These are phyloP conservation scores for Pseudomassariella vexata DNA, from an alignment of 2,329 filamentous ascomycete genomes.

Conservation along the genomic window DNA sequence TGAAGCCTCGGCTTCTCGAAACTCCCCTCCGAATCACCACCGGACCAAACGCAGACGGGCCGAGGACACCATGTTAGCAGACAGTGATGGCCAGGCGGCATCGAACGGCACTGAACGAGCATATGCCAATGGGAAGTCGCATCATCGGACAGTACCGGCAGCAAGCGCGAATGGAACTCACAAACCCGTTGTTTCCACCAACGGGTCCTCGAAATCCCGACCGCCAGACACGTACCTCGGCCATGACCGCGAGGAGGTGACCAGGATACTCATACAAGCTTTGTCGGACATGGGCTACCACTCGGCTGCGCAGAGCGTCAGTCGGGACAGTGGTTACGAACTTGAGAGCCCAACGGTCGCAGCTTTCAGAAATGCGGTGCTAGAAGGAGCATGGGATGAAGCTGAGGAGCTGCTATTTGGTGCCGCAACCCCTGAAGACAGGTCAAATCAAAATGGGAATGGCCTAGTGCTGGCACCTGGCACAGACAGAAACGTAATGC, in stretches of 20 bases:
- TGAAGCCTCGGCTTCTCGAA: conserved; percentile 16
- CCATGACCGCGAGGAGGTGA: conserved; percentile 89
- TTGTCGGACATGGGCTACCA: conserved; percentile 84
- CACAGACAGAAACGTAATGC: conserved; percentile 73
- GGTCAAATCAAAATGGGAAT: conserved; percentile 29
- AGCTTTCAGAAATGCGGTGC: conserved; percentile 75
- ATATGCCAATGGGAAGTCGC: conserved; percentile 51
- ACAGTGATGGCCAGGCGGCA: conserved; percentile 42
- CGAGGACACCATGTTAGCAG: conserved; percentile 56
- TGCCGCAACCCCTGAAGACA: conserved; percentile 29
- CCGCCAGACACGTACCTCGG: conserved; percentile 57
- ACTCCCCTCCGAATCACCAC: conserved; percentile 17
- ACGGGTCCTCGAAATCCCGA: conserved; percentile 43
- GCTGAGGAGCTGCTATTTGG: conserved; percentile 78
- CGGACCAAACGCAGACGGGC: conserved; percentile 55
- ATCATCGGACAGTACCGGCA: conserved; percentile 34
- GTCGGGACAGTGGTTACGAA: conserved; percentile 77
- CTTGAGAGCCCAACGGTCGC: conserved; percentile 82
- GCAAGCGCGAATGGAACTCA: conserved; percentile 40
- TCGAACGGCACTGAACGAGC: conserved; percentile 49
- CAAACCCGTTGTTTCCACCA: conserved; percentile 40
- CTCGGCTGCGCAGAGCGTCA: conserved; percentile 67
- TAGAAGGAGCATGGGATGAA: conserved; percentile 74
- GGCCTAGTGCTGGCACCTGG: conserved; percentile 71
- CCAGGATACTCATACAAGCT: conserved; percentile 85